Evolutionary conservation across 345 rosid genomes (phyloP), one percentile per base, ranked within the genome.

Genomic region (Excoecaria agallocha): DNA sequence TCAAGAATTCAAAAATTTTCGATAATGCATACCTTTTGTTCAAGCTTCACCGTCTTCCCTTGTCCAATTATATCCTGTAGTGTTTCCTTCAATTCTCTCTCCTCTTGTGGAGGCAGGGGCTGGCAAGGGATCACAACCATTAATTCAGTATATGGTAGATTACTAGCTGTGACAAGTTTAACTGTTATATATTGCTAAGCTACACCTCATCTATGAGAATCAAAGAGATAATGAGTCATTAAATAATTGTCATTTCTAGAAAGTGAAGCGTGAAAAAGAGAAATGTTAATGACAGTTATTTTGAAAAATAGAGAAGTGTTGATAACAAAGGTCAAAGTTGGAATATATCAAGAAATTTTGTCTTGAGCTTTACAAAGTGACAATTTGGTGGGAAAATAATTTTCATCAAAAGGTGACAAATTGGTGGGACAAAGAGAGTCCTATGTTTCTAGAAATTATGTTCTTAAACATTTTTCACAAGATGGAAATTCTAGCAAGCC

Each of bases 101-200:
- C 98, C 80, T 95, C 99, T 48, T 88, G 79, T 24, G 92, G 80
- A 1, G 97, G 93, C 30, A 95, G 89, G 11, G 97, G 94, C 98
- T 94, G 90, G 74, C 35, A 58, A 25, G 72, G 55, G 75, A 71
- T 37, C 15, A 46, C 10, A 64, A 66, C 64, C 72, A 46, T 50
- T 56, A 71, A 48, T 13, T 37, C 45, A 25, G 10, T 12, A 66
- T 19, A 37, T 10, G 37, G 51, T 16, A 12, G 3, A 43, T 48
- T 52, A 66, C 19, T 16, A 51, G 13, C 17, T 24, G 20, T 24
- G 20, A 4, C 19, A 16, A 57, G 22, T 57, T n/a, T 8, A 43
- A 43, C 48, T 8, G 8, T 12, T 22, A 68, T 41, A 30, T 35
- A 64, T 13, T 38, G 45, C 45, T 56, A 12, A 25, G 38, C 12